These are phyloP conservation scores for Scheffersomyces illinoinensis DNA, from an alignment of 1,139 yeast species.

Conservation along the genomic window DNA sequence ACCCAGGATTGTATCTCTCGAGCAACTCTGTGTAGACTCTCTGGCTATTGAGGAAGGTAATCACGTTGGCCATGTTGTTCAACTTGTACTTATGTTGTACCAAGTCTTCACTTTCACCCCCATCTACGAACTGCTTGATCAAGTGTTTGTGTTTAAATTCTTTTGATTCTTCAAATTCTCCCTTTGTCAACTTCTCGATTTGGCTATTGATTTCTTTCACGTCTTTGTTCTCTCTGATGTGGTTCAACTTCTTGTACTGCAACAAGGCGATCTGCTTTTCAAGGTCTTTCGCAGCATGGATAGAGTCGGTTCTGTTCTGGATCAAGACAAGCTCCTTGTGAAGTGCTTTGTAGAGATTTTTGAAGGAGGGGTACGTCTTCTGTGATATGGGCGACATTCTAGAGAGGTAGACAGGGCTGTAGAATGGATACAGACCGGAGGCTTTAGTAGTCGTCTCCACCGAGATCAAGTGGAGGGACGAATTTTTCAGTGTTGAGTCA, in stretches of 20 bases:
- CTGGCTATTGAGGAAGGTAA: slow-evolving; percentile 66
- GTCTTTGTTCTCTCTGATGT: slow-evolving; percentile 42
- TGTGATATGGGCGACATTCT: slow-evolving; percentile 10
- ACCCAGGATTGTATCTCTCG: slow-evolving; percentile 85
- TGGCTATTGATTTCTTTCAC: slow-evolving; percentile 32
- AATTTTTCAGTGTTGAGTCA: not conserved
- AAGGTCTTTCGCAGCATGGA: slow-evolving; percentile 45
- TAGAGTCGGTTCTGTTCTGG: slow-evolving; percentile 41
- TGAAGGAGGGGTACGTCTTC: slow-evolving; percentile 11
- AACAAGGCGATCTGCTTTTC: slow-evolving; percentile 54
- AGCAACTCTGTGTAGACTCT: slow-evolving; percentile 75
- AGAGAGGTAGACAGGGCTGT: not conserved
- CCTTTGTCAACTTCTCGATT: slow-evolving; percentile 25
- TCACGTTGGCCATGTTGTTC: slow-evolving; percentile 49
- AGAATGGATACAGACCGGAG: not conserved
- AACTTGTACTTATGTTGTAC: slow-evolving; percentile 19
- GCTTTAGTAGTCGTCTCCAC: not conserved
- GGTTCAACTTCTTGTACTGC: slow-evolving; percentile 55
- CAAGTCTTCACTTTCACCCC: slow-evolving; percentile 12
- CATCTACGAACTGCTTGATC: slow-evolving; percentile 24
- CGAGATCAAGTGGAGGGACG: not conserved
- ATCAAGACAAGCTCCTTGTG: slow-evolving; percentile 48
- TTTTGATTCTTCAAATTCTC: slow-evolving; percentile 11
- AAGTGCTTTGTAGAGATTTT: slow-evolving; percentile 22
- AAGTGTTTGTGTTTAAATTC: slow-evolving; percentile 10